Evolutionary conservation across 1,139 yeast genomes (phyloP), one percentile per base, ranked within the genome.

Genomic region (Geotrichum citri-aurantii): DNA sequence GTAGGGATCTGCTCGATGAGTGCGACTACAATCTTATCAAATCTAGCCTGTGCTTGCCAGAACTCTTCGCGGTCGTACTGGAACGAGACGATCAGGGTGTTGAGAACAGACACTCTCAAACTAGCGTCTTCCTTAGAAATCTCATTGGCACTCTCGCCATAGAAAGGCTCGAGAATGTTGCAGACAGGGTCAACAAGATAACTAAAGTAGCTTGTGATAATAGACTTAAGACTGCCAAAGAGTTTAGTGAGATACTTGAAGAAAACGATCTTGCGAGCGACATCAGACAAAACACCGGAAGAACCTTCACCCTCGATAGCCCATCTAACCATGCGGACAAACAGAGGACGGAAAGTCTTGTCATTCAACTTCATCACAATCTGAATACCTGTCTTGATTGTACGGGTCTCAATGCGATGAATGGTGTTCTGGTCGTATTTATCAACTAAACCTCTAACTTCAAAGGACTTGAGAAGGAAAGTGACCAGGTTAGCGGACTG

Each of bases 291-390:
- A 23, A 75, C 68, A 92, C 79, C 49, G 62, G 77, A 74, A 14
- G 73, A 74, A 52, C 88, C 90, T 71, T 87, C 93, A 58, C 91
- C 96, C 63, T 83, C 85, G 65, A 88, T 81, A 2, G 97, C 95
- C 99, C 99, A 93, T 71, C 93, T 83, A n/a, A 87, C 91, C 68
- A 90, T 78, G 47, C 85, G 79, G 6, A 93, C 92, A 75, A 95
- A 92, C 68, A 90, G 75, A 27, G 99, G 99, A 69, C 98, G 83
- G 81, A 93, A 95, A 14, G 85, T 82, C 76, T 90, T 90, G 72
- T 93, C 99, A 69, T 93, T 93, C 73, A 95, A 81, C 72, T 93
- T 92, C 86, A 93, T 81, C 27, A 93, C 95, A 65, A 84, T 85
- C 40, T 78, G 78, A 64, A 92, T 82, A 49, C 90, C 93, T 71